A percentile compares a stretch with the other conserved stretches of the same genome.
phyloP scores from a whole-genome alignment of 1,284 basidiomycete genomes.

The Heterobasidion occidentale region DNA sequence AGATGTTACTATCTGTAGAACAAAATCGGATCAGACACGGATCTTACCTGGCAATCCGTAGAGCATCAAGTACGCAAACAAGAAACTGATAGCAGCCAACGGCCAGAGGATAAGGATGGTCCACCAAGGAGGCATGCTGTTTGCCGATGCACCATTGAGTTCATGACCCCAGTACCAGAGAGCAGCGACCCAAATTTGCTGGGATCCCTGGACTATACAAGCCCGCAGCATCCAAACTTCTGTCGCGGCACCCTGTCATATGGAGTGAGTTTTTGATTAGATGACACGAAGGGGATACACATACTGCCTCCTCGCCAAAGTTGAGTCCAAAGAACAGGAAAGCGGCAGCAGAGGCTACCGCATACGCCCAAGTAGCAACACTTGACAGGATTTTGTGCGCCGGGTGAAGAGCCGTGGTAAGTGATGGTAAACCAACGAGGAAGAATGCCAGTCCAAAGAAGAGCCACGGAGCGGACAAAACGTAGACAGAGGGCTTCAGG shows the following conservation, averaged over 20 bases:
- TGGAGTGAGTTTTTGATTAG: background rate
- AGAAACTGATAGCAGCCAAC: slow-evolving; percentile 61
- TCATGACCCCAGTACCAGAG: slow-evolving; percentile 92
- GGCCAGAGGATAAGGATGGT: slow-evolving; percentile 83
- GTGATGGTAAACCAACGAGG: slow-evolving; percentile 80
- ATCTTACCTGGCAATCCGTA: slow-evolving; percentile 74
- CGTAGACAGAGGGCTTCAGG: slow-evolving; percentile 80
- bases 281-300: slow-evolving; percentile 16
- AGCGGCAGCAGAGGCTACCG: slow-evolving; percentile 80
- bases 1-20: background rate
- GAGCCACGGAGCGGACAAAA: slow-evolving; percentile 80
- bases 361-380: slow-evolving; percentile 84
- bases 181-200: slow-evolving; percentile 90
- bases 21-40: background rate
- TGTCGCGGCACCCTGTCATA: slow-evolving; percentile 71
- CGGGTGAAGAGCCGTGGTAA: slow-evolving; percentile 52
- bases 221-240: slow-evolving; percentile 88
- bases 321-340: slow-evolving; percentile 93
- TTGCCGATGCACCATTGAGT: slow-evolving; percentile 47
- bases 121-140: slow-evolving; percentile 67
- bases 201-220: slow-evolving; percentile 86
- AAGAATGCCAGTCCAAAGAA: slow-evolving; percentile 88
- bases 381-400: slow-evolving; percentile 64
- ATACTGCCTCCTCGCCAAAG: slow-evolving; percentile 89
- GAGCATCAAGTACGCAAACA: slow-evolving; percentile 77